Evolutionary conservation across 441 rosid species (phyloP), one percentile per base, ranked within the genome.

Genomic region (Iberis amara): DNA sequence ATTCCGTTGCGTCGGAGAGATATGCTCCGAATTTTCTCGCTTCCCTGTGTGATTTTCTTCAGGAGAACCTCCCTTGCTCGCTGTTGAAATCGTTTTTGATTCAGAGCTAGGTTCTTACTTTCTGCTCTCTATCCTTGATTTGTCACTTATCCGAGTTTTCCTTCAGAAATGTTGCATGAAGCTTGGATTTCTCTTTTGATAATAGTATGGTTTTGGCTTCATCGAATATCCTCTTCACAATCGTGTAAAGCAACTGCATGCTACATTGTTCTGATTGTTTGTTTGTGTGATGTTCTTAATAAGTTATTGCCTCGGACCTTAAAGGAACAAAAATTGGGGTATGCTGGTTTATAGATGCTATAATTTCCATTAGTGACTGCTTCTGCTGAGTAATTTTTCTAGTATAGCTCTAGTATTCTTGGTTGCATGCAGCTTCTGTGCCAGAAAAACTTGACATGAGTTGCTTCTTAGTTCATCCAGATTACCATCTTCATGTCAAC

Each of bases 151-250:
- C 13, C 1, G 30, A 7, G 4, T 30, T 54, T 41, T 11, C 32
- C 41, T 42, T 41, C 0, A 8, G 14, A 18, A 18, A 52, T n/a
- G 5, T 54, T 62, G 66, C 59, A 61, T 61, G 53, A 27, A 11
- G 52, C 55, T 62, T 12, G 15, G 47, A 21, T 45, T 53, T 53
- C 3, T 31, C 35, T 38, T n/a, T 28, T 52, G 47, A 11, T 59
- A 9, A 42, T 31, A 39, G 40, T 39, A 9, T 39, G 41, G 13
- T 37, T 62, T 11, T 32, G 42, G 28, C 1, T 36, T 11, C 30
- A 3, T 37, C 9, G 35, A 12, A 7, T 35, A 32, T 5, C 4
- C 47, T 47, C 37, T 57, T 27, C 6, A 7, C 3, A 14, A 4
- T 14, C 15, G 9, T 57, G 27, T 38, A 36, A 28, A 15, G 39